Evolutionary conservation across 2,329 filamentous ascomycete species (phyloP), one percentile per base, ranked within the genome.

Genomic region (Pseudocercospora musae): DNA sequence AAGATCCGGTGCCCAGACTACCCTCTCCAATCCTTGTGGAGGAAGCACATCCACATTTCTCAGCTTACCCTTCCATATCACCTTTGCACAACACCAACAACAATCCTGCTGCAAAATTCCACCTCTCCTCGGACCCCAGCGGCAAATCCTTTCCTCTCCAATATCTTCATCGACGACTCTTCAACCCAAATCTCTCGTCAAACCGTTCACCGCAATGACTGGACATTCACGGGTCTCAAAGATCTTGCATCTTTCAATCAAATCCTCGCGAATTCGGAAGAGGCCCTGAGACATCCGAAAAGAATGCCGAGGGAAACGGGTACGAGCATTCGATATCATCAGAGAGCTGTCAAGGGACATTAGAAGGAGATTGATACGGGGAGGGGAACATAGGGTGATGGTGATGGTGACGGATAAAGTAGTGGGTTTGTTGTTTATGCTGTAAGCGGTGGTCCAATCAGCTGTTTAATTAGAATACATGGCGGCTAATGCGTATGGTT

Each of bases 261-360:
- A 46, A 56, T 62, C 31, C 42, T 62, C 1, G 60, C 60, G 27
- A 62, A 62, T 27, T 62, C 57, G 13, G 60, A 59, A 33, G 49
- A 59, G 21, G 60, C 49, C 13, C 27, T 52, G 13, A 25, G 56
- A 23, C 55, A 58, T 33, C 49, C 56, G 25, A 20, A 56, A 8
- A 29, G 37, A n/a, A 8, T 48, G 20, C 29, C 23, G 10, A 46
- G 31, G 15, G 60, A 62, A 20, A 62, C 60, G 6, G 27, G n/a
- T 4, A 20, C 33, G 1, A 37, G 37, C n/a, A 42, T 62, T 8
- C 21, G 44, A 8, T 57, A 59, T 27, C 60, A 62, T 31, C 60
- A 62, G 57, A 25, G 27, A 8, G 60, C 60, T 2, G 57, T 62
- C 4, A 33, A 50, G n/a, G 1, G 20, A 29, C n/a, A n/a, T 59